phyloP scores from a whole-genome alignment of 1,139 yeast species.

The Kluyveromyces sp. region DNA sequence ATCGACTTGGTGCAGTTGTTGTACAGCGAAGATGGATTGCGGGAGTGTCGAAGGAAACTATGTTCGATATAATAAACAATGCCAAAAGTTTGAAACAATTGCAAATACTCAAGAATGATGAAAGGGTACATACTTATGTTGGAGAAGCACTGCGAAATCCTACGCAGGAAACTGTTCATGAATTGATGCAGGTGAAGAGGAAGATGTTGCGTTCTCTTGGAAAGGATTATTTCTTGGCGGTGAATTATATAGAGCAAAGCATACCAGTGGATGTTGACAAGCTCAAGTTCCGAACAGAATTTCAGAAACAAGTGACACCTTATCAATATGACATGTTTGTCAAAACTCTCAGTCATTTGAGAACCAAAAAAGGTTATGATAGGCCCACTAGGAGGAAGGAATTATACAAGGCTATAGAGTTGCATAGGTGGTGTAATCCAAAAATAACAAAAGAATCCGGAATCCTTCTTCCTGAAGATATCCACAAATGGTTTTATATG shows the following conservation, averaged over 20 bases:
- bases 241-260: neutral
- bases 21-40: neutral
- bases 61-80: neutral
- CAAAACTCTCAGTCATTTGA: slow-evolving; percentile 5
- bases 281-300: slow-evolving; percentile 2
- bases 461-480: slow-evolving; percentile 15
- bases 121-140: neutral
- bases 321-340: slow-evolving; percentile 11
- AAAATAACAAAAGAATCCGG: slow-evolving; percentile 8
- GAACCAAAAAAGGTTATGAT: slow-evolving; percentile 3
- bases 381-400: slow-evolving; percentile 8
- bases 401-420: slow-evolving; percentile 13
- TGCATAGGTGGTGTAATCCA: slow-evolving; percentile 16
- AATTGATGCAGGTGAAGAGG: slow-evolving; percentile 2
- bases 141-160: neutral
- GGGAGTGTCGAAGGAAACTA: neutral
- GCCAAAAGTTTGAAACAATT: neutral
- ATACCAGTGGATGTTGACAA: neutral
- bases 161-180: neutral
- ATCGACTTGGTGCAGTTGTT: no score
- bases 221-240: neutral
- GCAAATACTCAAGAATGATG: neutral
- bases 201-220: slow-evolving; percentile 1
- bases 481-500: slow-evolving; percentile 25
- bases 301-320: slow-evolving; percentile 3